Evolutionary conservation across 306 rosid genomes (phyloP).

Genomic region (Argentina anserina): DNA sequence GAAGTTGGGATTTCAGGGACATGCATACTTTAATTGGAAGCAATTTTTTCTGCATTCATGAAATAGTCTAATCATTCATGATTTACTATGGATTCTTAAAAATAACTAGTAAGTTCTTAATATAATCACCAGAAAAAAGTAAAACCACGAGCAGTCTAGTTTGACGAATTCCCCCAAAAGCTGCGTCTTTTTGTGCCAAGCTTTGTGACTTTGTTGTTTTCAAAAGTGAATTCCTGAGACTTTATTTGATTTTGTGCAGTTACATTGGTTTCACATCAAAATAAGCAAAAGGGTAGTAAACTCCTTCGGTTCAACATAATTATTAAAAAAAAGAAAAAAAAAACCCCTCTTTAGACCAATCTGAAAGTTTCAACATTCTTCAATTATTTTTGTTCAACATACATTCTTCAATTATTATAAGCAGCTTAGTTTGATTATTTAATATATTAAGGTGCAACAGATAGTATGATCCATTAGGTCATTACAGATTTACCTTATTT

Average conservation of each 20-base stretch:
- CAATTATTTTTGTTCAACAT: background rate
- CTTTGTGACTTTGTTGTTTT: background rate
- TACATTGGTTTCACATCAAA: constrained; percentile 12
- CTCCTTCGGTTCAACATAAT: background rate
- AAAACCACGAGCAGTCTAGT: constrained; percentile 9
- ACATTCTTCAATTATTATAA: background rate
- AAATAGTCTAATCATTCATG: constrained; percentile 2
- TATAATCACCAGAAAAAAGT: background rate
- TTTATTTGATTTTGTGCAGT: constrained; percentile 8
- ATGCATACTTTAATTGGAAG: background rate
- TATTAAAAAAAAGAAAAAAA: background rate
- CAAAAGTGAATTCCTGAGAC: constrained; percentile 1
- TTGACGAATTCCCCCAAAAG: constrained; percentile 23
- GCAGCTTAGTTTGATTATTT: background rate
- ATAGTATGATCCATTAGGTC: constrained; percentile 1
- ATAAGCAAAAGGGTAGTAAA: background rate
- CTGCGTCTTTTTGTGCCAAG: constrained; percentile 16
- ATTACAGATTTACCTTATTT: background rate
- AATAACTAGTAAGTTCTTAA: background rate
- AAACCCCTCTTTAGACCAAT: background rate
- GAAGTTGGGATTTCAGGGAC: background rate
- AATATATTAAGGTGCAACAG: background rate
- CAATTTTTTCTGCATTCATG: background rate
- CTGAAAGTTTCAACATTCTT: background rate
- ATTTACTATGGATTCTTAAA: background rate